These are phyloP conservation scores for Solidago caesia DNA, from an alignment of 129 eudicot genomes.

Conservation along the genomic window DNA sequence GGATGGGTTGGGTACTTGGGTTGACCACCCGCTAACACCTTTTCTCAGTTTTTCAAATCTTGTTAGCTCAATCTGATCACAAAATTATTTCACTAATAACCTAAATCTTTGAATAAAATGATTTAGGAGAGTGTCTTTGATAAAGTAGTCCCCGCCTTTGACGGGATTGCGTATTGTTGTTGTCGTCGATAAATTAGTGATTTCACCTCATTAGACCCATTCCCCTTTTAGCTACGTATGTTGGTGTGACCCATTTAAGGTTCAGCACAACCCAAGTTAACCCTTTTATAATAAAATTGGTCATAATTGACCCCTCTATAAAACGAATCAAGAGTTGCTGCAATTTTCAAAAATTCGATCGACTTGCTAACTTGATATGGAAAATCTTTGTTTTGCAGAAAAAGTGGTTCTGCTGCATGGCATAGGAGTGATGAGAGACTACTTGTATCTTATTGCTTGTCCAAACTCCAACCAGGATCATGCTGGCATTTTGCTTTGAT, in stretches of 20 bases:
- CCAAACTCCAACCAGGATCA: conserved; percentile 20
- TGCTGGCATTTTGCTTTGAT: conserved; percentile 37
- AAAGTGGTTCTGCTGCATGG: conserved; percentile 76
- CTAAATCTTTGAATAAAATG: not conserved
- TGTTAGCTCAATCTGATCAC: not conserved
- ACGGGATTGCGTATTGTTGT: no score
- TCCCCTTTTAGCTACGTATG: not conserved
- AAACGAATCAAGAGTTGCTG: not conserved
- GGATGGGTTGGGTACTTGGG: not conserved
- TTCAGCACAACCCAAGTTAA: not conserved
- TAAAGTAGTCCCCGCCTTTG: no score
- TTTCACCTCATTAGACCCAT: not conserved
- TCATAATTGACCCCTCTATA: not conserved
- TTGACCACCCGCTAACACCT: not conserved
- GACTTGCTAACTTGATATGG: conserved; percentile 3
- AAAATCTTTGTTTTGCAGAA: conserved; percentile 45
- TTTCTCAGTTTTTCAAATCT: not conserved
- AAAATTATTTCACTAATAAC: not conserved
- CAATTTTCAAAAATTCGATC: not conserved
- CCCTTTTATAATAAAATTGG: not conserved
- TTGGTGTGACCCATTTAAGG: not conserved
- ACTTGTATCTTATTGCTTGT: conserved; percentile 39
- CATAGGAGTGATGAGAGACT: conserved; percentile 38
- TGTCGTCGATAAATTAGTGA: not conserved
- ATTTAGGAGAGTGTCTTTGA: not conserved